phyloP scores from a whole-genome alignment of 108 stramenopile genomes.

The Bacterosira constricta region DNA sequence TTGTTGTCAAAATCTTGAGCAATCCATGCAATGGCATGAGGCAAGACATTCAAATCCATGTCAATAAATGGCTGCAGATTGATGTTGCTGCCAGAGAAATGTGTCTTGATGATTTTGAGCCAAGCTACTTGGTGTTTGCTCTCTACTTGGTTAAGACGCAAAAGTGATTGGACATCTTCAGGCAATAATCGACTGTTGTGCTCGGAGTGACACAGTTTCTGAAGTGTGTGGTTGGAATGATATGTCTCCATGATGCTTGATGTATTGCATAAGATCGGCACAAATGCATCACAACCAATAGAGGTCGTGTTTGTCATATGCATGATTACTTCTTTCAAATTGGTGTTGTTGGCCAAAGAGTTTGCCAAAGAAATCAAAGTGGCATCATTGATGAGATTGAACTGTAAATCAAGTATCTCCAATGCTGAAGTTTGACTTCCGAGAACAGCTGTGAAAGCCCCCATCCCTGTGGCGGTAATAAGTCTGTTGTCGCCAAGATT shows the following conservation, averaged over 20 bases:
- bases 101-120: slow-evolving; percentile 8
- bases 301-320: not conserved
- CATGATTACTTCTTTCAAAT: not conserved
- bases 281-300: slow-evolving; percentile 4
- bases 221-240: slow-evolving; percentile 2
- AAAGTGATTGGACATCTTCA: slow-evolving; percentile 4
- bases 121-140: not conserved
- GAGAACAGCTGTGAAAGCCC: not conserved
- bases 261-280: slow-evolving; percentile 11
- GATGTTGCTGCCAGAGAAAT: not conserved
- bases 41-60: slow-evolving; percentile 4
- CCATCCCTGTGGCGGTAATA: not conserved
- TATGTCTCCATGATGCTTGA: slow-evolving; percentile 9
- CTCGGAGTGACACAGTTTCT: too few species aligned
- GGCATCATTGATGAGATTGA: not conserved
- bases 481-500: not conserved
- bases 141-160: not conserved
- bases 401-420: not conserved
- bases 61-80: slow-evolving; percentile 1
- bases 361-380: not conserved
- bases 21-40: slow-evolving; percentile 8
- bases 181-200: slow-evolving; percentile 3
- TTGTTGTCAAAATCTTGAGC: too few species aligned
- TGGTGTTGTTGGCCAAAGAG: not conserved
- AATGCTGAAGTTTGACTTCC: not conserved